These are phyloP conservation scores for Andrographis paniculata DNA, from an alignment of 305 asterid species.

Conservation along the genomic window DNA sequence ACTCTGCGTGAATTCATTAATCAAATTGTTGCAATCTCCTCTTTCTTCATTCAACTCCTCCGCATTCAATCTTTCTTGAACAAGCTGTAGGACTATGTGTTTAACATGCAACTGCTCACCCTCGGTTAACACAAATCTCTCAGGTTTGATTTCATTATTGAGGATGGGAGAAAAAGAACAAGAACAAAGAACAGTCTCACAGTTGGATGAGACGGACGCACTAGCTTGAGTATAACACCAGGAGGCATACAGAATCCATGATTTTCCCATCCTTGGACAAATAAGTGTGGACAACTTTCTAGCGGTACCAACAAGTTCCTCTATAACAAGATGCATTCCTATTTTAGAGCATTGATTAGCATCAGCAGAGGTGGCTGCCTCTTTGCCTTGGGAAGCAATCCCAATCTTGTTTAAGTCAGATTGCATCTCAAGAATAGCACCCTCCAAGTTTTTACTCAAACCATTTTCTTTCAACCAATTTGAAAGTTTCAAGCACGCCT, in stretches of 20 bases:
- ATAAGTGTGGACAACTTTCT: slow-evolving; percentile 72
- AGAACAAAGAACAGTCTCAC: slow-evolving; percentile 36
- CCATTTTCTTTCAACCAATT: slow-evolving; percentile 58
- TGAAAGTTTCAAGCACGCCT: slow-evolving; percentile 94
- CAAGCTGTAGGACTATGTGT: slow-evolving; percentile 42
- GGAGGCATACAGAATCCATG: slow-evolving; percentile 92
- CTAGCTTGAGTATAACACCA: slow-evolving; percentile 92
- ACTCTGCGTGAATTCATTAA: slow-evolving; percentile 24
- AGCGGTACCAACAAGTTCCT: slow-evolving; percentile 74
- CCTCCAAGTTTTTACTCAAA: slow-evolving; percentile 38
- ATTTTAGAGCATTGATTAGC: slow-evolving; percentile 33
- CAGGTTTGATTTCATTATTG: slow-evolving; percentile 57
- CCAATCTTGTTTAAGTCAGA: slow-evolving; percentile 43
- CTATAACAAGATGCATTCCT: slow-evolving; percentile 34
- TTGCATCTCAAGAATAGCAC: slow-evolving; percentile 45
- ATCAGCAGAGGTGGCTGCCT: slow-evolving; percentile 25
- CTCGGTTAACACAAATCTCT: slow-evolving; percentile 59
- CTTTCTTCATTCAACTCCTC: slow-evolving; percentile 37
- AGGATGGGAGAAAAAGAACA: slow-evolving; percentile 62
- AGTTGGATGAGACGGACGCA: slow-evolving; percentile 38
- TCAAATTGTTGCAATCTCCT: slow-evolving; percentile 26
- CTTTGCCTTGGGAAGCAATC: slow-evolving; percentile 34
- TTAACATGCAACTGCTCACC: slow-evolving; percentile 60
- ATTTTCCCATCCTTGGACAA: slow-evolving; percentile 91
- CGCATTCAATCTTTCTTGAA: slow-evolving; percentile 29